These are phyloP conservation scores for Cylindrotheca fusiformis DNA, from an alignment of 108 stramenopile species.

Conservation along the genomic window DNA sequence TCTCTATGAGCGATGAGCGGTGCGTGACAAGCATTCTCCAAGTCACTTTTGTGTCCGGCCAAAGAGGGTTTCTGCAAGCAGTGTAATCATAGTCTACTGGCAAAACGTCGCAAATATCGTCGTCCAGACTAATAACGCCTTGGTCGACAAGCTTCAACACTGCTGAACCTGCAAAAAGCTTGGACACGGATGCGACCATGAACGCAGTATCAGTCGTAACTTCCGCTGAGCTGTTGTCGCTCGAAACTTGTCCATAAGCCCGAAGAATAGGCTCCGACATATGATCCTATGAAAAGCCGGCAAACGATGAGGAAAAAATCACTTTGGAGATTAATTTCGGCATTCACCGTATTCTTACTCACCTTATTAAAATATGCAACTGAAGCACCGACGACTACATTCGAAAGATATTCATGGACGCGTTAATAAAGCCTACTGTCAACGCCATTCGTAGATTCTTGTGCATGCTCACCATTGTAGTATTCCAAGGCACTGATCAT, in stretches of 20 bases:
- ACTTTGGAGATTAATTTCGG: too few species aligned
- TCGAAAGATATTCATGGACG: too few species aligned
- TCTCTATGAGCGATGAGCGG: constrained; percentile 15
- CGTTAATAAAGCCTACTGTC: too few species aligned
- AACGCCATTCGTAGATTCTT: too few species aligned
- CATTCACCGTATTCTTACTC: too few species aligned
- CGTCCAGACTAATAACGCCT: constrained; percentile 11
- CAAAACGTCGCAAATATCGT: constrained; percentile 33
- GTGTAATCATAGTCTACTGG: background rate
- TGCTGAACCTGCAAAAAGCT: constrained; percentile 20
- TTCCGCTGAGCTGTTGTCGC: background rate
- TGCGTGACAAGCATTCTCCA: constrained; percentile 34
- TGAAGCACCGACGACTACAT: background rate
- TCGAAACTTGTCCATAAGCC: constrained; percentile 17
- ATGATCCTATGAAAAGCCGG: background rate
- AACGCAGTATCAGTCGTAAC: constrained; percentile 34
- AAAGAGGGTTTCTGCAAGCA: constrained; percentile 22
- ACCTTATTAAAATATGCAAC: background rate
- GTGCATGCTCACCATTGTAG: too few species aligned
- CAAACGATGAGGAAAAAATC: too few species aligned
- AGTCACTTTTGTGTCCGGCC: constrained; percentile 10
- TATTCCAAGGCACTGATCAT: too few species aligned
- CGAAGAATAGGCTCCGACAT: constrained; percentile 22
- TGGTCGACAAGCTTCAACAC: constrained; percentile 15
- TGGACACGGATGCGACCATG: constrained; percentile 31